Base-by-base conservation (phyloP, 805 yeast genomes). In the Geotrichum ghanense region DNA sequence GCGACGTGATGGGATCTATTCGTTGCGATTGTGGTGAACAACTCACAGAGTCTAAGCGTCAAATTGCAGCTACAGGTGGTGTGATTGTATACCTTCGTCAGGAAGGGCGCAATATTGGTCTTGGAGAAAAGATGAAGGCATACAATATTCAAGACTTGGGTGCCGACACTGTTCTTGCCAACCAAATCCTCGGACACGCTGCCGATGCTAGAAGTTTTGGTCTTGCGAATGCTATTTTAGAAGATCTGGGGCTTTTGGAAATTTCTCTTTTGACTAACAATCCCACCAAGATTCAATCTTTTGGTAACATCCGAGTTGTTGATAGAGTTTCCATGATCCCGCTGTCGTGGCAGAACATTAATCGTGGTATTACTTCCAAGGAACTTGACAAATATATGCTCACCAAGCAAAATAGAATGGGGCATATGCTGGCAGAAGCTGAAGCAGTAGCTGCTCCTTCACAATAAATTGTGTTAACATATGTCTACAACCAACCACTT, bases 11-110 rank as follows among this genome's bases (percentile, higher is more conserved):
- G 7, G 92, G 99, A 98, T 79, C 90, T 48, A 97, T 98, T 1
- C 75, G 99, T 47, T 92, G 99, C 65, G 99, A 92, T 65, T 92
- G 99, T 67, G 99, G 99, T 19, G 99, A 92, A 65, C 99, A 92
- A 68, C 85, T 92, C 57, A 97, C 92, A 64, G 96, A 94, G 65
- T 97, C 97, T 1, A 98, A 97, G 6, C 74, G 94, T 51, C 61
- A 82, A 40, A 92, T 92, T 89, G 95, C 95, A 4, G 69, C 73
- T 48, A 73, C 72, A 43, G 95, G 95, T n/a, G 99, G 99, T 20
- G 90, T 95, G 55, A 88, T 92, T 44, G 97, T 92, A 1, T 92
- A 92, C 62, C 69, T 92, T 53, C 77, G 99, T 59, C 99, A 92
- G 66, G 99, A 92, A 65, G 99, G 99, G 45, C 79, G 99, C 49